Conservation (phyloP, 2,329 filamentous ascomycete species). For the Penicillium sp. region DNA sequence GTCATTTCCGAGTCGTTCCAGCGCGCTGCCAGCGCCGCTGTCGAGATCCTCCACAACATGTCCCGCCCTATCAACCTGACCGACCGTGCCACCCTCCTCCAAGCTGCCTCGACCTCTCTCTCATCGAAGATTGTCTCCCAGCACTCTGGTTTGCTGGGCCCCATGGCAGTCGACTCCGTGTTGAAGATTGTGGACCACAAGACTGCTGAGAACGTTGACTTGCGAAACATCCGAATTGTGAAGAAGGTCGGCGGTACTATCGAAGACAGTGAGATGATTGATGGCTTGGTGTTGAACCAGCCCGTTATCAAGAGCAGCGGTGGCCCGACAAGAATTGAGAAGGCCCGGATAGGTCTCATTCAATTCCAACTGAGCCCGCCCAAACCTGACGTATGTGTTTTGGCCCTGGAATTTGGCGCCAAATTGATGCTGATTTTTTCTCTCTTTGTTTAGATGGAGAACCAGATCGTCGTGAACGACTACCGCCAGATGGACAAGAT, state of each 20-base stretch:
- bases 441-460: slow-evolving; percentile 78
- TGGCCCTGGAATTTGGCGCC: background rate
- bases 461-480: slow-evolving; percentile 98
- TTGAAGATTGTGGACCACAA: slow-evolving; percentile 94
- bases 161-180: slow-evolving; percentile 97
- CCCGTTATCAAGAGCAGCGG: slow-evolving; percentile 90
- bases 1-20: slow-evolving; percentile 98
- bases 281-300: slow-evolving; percentile 90
- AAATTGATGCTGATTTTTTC: slow-evolving; percentile 18
- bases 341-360: slow-evolving; percentile 93
- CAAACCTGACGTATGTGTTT: slow-evolving; percentile 78
- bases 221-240: slow-evolving; percentile 93
- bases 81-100: slow-evolving; percentile 86
- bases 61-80: slow-evolving; percentile 87
- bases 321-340: slow-evolving; percentile 90
- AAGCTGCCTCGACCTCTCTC: slow-evolving; percentile 94
- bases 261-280: slow-evolving; percentile 96
- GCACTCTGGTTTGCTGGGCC: slow-evolving; percentile 90
- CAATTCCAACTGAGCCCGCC: slow-evolving; percentile 98
- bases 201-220: slow-evolving; percentile 92
- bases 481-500: slow-evolving; percentile 99
- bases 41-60: slow-evolving; percentile 90
- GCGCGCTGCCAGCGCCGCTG: slow-evolving; percentile 83
- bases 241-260: slow-evolving; percentile 99
- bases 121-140: slow-evolving; percentile 99